Percentiles rank a stretch among this genome's conserved stretches.
phyloP scores from a whole-genome alignment of 164 flowering plant species.

The Magnolia sinica region DNA sequence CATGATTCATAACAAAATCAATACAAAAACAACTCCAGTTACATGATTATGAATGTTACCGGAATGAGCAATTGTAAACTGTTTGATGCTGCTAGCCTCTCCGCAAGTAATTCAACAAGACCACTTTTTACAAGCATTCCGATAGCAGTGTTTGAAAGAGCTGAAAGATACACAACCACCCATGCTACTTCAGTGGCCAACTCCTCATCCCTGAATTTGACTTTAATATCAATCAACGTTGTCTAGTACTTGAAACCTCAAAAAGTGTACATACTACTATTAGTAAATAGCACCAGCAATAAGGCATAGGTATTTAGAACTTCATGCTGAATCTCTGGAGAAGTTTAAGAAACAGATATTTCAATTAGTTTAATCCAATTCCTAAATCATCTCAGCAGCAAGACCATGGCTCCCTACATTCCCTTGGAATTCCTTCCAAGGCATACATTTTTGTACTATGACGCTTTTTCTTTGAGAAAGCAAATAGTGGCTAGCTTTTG shows the following conservation, averaged over 20 bases:
- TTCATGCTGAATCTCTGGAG: background rate
- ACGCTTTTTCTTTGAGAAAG: too few species aligned
- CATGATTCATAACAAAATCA: too few species aligned
- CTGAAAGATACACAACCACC: constrained; percentile 95
- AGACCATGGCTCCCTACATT: background rate
- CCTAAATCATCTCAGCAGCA: background rate
- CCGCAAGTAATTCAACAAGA: constrained; percentile 67
- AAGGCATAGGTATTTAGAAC: background rate
- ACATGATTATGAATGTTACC: constrained; percentile 32
- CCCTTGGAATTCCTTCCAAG: background rate
- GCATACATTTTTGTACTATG: background rate
- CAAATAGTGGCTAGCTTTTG: too few species aligned
- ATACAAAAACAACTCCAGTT: background rate
- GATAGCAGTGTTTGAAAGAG: constrained; percentile 80
- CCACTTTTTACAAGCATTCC: constrained; percentile 67
- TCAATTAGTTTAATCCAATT: background rate
- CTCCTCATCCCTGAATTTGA: constrained; percentile 77
- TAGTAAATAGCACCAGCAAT: background rate
- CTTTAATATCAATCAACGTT: constrained; percentile 6
- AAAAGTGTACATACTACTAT: background rate
- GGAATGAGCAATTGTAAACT: constrained; percentile 89
- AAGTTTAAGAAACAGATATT: background rate
- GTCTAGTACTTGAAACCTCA: background rate
- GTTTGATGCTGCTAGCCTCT: constrained; percentile 67
- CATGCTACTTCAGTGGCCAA: constrained; percentile 95